Evolutionary conservation across 108 stramenopile genomes (phyloP), one percentile per base, ranked within the genome.

Genomic region (Pseudonitzschia multistriata): DNA sequence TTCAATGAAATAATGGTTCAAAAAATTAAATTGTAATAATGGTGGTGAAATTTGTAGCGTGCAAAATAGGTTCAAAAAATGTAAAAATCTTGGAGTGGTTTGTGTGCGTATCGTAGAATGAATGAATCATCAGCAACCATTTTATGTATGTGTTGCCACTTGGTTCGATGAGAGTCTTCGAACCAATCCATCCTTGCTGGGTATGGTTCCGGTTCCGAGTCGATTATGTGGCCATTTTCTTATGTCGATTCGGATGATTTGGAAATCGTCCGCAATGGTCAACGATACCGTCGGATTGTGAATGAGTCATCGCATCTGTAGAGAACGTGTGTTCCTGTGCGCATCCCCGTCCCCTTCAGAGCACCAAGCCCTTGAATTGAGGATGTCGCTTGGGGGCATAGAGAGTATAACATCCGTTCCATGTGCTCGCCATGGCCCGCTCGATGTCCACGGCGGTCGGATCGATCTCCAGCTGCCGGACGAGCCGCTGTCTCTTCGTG

Each of bases 321-420:
- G 0, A 1, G 14, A 19, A 17, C 19, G 47, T 48, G 19, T 48
- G 47, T 48, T 48, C 17, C 19, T 19, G 47, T 48, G 14, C 0
- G 0, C 27, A 7, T 55, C 0, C 3, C 8, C 22, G 47, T 1
- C 29, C 24, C 14, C 13, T 55, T 52, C 3, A 29, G 17, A 45
- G 42, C 42, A 45, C 17, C 42, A 45, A 35, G 29, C 1, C 34
- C 13, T 4, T 33, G 0, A 19, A 59, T 0, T 21, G 57, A 2
- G 33, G 34, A 15, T 33, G 31, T 35, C 57, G 31, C 33, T 74
- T 74, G 56, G 73, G 73, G 25, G 73, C 73, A 37, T 74, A 74
- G n/a, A 74, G 55, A 1, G 65, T 56, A 29, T 66, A 64, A 53
- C 47, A 34, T 40, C 64, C 73, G 27, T 67, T 57, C 48, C 52